Evolutionary conservation across 2,329 filamentous ascomycete genomes (phyloP).

Genomic region (Colletotrichum ledebouriae): DNA sequence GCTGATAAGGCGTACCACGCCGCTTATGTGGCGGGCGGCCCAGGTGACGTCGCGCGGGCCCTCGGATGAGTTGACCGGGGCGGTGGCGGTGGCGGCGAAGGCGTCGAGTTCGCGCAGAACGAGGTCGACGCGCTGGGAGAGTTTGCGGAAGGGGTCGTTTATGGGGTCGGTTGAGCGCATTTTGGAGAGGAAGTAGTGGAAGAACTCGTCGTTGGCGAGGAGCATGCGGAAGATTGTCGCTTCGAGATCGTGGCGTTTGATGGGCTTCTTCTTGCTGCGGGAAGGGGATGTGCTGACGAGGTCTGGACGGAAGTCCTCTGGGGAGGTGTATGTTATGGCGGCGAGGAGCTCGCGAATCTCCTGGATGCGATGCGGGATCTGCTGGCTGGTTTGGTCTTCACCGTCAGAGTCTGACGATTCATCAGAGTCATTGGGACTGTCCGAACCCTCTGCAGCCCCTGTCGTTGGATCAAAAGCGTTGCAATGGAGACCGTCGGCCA

Average conservation of each 20-base stretch:
- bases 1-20: slow-evolving; percentile 59
- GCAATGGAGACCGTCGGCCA: slow-evolving; percentile 67
- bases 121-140: slow-evolving; percentile 61
- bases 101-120: slow-evolving; percentile 61
- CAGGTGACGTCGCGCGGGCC: slow-evolving; percentile 58
- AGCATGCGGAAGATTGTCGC: slow-evolving; percentile 67
- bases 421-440: slow-evolving; percentile 44
- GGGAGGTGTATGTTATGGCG: slow-evolving; percentile 49
- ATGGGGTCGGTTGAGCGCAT: slow-evolving; percentile 60
- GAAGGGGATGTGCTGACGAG: slow-evolving; percentile 53
- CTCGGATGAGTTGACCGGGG: slow-evolving; percentile 45
- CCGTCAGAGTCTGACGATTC: slow-evolving; percentile 48
- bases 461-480: slow-evolving; percentile 51
- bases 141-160: slow-evolving; percentile 62
- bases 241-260: slow-evolving; percentile 62
- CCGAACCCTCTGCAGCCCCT: slow-evolving; percentile 43
- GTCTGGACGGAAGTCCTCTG: slow-evolving; percentile 62
- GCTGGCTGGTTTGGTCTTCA: slow-evolving; percentile 40
- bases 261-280: slow-evolving; percentile 48
- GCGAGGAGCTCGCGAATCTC: slow-evolving; percentile 67
- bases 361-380: slow-evolving; percentile 56
- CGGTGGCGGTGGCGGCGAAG: slow-evolving; percentile 45
- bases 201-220: slow-evolving; percentile 66
- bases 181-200: slow-evolving; percentile 64
- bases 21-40: slow-evolving; percentile 63